A percentile compares a stretch with the other conserved stretches of the same genome.
Conservation (phyloP, 2,329 filamentous ascomycete species). For the Massarina eburnea region DNA sequence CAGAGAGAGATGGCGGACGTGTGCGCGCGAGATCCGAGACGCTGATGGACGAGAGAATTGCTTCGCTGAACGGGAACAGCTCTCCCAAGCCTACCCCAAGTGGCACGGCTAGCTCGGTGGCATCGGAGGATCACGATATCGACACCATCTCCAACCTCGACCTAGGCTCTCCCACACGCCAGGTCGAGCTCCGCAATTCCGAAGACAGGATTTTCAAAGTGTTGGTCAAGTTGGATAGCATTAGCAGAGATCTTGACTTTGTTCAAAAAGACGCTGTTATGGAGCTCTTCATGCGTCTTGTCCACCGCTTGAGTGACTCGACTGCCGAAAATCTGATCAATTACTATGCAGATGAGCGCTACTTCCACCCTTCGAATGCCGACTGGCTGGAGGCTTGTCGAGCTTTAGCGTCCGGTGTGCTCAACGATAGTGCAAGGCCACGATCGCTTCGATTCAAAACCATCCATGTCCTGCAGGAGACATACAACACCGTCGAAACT, state of each 20-base stretch:
- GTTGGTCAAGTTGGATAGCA: slow-evolving; percentile 28
- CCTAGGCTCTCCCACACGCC: slow-evolving; percentile 1
- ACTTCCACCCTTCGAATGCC: slow-evolving; percentile 70
- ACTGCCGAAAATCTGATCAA: slow-evolving; percentile 65
- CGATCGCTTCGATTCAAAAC: slow-evolving; percentile 64
- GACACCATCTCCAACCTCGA: slow-evolving; percentile 18
- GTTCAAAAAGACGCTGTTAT: slow-evolving; percentile 68
- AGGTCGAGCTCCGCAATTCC: slow-evolving; percentile 16
- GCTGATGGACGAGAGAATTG: slow-evolving; percentile 34
- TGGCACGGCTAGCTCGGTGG: slow-evolving; percentile 8
- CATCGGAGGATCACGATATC: slow-evolving; percentile 14
- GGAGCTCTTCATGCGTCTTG: slow-evolving; percentile 65
- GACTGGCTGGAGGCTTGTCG: slow-evolving; percentile 67
- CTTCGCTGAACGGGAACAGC: slow-evolving; percentile 10
- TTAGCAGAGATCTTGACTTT: slow-evolving; percentile 50
- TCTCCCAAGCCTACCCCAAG: slow-evolving; percentile 12
- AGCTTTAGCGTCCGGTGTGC: slow-evolving; percentile 64
- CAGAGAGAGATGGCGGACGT: slow-evolving; percentile 35
- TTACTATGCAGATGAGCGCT: slow-evolving; percentile 68
- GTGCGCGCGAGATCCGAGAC: slow-evolving; percentile 14
- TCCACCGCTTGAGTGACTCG: slow-evolving; percentile 64
- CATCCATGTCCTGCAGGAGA: slow-evolving; percentile 59
- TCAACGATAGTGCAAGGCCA: slow-evolving; percentile 62
- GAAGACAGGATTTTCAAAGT: slow-evolving; percentile 31
- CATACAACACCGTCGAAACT: slow-evolving; percentile 54